A percentile compares a stretch with the other conserved stretches of the same genome.
Conservation (phyloP, 495 filamentous ascomycete genomes). For the Aspergillus heteromorphus region DNA sequence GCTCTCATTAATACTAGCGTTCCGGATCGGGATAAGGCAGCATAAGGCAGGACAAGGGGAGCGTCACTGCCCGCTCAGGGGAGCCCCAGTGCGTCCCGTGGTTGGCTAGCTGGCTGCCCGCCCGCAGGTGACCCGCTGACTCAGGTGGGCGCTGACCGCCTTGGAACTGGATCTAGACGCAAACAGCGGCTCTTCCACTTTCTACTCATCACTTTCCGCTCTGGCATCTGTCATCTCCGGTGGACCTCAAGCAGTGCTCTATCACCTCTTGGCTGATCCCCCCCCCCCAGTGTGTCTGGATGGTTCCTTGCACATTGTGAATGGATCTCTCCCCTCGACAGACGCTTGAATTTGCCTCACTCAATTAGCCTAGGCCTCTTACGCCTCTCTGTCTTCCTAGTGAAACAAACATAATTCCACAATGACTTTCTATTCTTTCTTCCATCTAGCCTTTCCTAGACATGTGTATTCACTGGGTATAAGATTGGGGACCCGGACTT, state of each 20-base stretch:
- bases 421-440: not conserved
- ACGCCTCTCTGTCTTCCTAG: not conserved
- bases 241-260: too few species aligned
- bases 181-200: too few species aligned
- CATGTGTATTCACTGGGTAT: not conserved
- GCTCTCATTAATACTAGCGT: too few species aligned
- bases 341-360: not conserved
- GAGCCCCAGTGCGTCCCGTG: not conserved
- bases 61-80: not conserved
- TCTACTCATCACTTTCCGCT: too few species aligned
- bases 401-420: not conserved
- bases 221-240: not conserved
- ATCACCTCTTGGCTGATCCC: too few species aligned
- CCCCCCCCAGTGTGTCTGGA: not conserved
- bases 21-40: not conserved
- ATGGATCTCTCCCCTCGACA: not conserved
- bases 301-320: not conserved
- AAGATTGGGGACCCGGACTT: not conserved
- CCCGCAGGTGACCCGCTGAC: not conserved
- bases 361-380: not conserved
- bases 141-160: not conserved
- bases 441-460: not conserved
- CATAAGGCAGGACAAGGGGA: not conserved
- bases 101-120: not conserved
- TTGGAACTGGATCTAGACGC: too few species aligned